phyloP scores from a whole-genome alignment of 2,329 filamentous ascomycete genomes.

The Xylariaceae sp. region DNA sequence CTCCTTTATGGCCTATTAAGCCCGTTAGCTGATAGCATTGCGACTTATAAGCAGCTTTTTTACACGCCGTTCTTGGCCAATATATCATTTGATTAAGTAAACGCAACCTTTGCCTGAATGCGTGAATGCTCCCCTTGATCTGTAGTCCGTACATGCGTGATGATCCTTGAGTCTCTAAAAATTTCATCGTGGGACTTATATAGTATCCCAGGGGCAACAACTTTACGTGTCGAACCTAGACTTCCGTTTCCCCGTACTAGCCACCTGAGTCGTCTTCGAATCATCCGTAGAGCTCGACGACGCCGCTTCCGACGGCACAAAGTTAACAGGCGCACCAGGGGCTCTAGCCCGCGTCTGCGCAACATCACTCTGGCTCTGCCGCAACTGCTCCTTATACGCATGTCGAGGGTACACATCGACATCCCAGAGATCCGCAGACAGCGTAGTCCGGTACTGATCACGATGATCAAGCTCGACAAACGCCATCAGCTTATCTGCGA shows the following conservation, averaged over 20 bases:
- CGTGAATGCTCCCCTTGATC: background rate
- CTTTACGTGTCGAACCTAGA: constrained; percentile 33
- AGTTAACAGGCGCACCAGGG: constrained; percentile 44
- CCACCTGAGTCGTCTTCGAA: background rate
- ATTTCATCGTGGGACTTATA: background rate
- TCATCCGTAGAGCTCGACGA: constrained; percentile 27
- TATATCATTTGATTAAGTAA: background rate
- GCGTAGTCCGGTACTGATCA: constrained; percentile 62
- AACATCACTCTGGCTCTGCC: constrained; percentile 43
- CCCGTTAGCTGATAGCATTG: background rate
- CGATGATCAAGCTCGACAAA: constrained; percentile 54
- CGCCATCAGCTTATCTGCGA: constrained; percentile 66
- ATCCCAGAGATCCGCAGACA: constrained; percentile 53
- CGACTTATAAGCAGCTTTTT: constrained; percentile 8
- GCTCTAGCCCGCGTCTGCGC: constrained; percentile 42
- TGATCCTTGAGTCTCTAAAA: background rate
- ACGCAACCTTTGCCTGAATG: background rate
- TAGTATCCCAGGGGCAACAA: background rate
- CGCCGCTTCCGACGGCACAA: constrained; percentile 37
- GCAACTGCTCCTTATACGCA: constrained; percentile 48
- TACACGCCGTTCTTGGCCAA: constrained; percentile 6
- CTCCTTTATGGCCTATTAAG: constrained; percentile 17
- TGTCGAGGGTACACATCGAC: constrained; percentile 50
- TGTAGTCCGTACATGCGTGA: background rate
- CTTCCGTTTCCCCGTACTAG: constrained; percentile 30